phyloP scores from a whole-genome alignment of 176 grass and related monocot species.

The Triticum dicoccoides region DNA sequence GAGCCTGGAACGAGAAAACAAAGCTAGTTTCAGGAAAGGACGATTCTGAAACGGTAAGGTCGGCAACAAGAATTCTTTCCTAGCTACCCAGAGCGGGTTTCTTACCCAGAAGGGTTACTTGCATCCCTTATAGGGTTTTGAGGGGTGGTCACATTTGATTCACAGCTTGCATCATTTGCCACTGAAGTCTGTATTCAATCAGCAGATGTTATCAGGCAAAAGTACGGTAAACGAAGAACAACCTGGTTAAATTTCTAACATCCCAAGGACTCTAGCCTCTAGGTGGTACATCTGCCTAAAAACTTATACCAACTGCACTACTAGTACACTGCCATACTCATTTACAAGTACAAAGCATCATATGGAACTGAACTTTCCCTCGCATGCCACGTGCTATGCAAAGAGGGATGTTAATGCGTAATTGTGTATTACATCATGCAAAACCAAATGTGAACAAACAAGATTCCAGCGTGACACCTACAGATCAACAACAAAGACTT shows the following conservation, averaged over 20 bases:
- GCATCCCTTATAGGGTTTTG: slow-evolving; percentile 85
- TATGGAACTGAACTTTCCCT: too few species aligned
- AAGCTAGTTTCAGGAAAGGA: background rate
- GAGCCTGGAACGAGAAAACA: slow-evolving; percentile 57
- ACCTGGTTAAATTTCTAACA: background rate
- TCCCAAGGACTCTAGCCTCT: background rate
- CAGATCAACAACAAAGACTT: slow-evolving; percentile 11
- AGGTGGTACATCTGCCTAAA: background rate
- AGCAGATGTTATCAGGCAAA: slow-evolving; percentile 20
- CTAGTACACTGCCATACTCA: too few species aligned
- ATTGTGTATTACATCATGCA: background rate
- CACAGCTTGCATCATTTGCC: slow-evolving; percentile 85
- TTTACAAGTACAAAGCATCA: too few species aligned
- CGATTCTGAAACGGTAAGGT: background rate
- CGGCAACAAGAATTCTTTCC: background rate
- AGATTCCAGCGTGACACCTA: background rate
- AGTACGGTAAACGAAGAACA: background rate
- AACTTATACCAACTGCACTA: too few species aligned
- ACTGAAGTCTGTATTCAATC: slow-evolving; percentile 49
- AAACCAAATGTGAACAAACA: background rate
- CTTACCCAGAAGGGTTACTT: slow-evolving; percentile 98
- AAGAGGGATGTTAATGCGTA: background rate
- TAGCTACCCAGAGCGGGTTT: background rate
- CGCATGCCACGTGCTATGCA: background rate
- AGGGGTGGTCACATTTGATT: slow-evolving; percentile 91